Percentiles rank a stretch among this genome's conserved stretches.
Conservation (phyloP, 768 basidiomycete genomes). For the Neoboletus subvelutipes region DNA sequence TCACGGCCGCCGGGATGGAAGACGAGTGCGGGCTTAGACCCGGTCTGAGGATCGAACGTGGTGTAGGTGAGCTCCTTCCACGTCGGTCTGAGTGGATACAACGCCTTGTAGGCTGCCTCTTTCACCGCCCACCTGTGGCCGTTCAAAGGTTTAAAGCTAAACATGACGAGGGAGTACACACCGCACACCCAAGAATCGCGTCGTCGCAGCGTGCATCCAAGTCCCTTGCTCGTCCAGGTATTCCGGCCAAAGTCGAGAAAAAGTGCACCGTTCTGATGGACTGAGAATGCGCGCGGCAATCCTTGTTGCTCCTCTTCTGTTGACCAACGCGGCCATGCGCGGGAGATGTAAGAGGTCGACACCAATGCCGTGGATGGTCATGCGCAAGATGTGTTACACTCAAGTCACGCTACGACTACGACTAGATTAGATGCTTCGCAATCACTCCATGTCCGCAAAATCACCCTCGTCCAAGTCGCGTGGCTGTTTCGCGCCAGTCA, state of each 20-base stretch:
- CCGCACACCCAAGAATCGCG: slow-evolving; percentile 72
- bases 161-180: slow-evolving; percentile 25
- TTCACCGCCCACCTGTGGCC: slow-evolving; percentile 73
- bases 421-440: neutral
- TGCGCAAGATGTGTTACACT: slow-evolving; percentile 21
- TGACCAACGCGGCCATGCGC: slow-evolving; percentile 56
- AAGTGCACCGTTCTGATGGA: slow-evolving; percentile 38
- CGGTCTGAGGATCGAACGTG: slow-evolving; percentile 31
- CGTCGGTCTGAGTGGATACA: slow-evolving; percentile 64
- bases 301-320: slow-evolving; percentile 43
- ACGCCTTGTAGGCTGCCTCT: slow-evolving; percentile 84
- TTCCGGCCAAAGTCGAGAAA: slow-evolving; percentile 19
- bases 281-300: slow-evolving; percentile 69
- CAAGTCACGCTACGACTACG: neutral
- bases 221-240: slow-evolving; percentile 7
- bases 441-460: slow-evolving; percentile 71
- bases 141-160: neutral
- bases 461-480: slow-evolving; percentile 93
- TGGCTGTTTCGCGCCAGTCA: slow-evolving; percentile 50
- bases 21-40: slow-evolving; percentile 45
- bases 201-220: slow-evolving; percentile 16
- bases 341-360: slow-evolving; percentile 72
- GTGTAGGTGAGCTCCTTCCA: slow-evolving; percentile 75
- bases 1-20: slow-evolving; percentile 11
- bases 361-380: slow-evolving; percentile 73